Conservation (phyloP, 805 yeast species). For the Candida cerambycidarum region DNA sequence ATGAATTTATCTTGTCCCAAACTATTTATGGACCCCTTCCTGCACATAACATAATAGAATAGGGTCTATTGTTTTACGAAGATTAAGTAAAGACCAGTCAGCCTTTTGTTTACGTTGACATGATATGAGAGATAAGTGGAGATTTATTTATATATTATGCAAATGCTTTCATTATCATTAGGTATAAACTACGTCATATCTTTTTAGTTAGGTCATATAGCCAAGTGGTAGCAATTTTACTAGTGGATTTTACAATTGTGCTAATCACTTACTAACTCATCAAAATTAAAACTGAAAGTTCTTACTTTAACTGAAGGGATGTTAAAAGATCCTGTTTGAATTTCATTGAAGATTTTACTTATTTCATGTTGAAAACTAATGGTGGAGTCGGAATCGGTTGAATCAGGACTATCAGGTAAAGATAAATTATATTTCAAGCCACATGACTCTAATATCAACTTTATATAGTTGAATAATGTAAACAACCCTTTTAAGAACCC, state of each 20-base stretch:
- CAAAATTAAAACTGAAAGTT: not conserved
- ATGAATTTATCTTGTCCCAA: too few species aligned
- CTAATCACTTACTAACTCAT: conserved; percentile 8
- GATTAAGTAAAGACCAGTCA: not conserved
- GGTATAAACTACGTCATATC: conserved; percentile 1
- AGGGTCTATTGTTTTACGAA: not conserved
- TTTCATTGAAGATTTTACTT: not conserved
- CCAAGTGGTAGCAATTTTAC: too few species aligned
- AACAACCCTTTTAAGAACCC: conserved; percentile 85
- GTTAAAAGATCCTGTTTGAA: not conserved
- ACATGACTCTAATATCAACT: conserved; percentile 1
- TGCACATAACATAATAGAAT: not conserved
- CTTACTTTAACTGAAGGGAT: not conserved
- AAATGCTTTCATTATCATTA: conserved; percentile 9
- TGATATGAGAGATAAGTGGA: not conserved
- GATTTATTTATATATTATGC: conserved; percentile 4
- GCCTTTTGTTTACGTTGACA: not conserved
- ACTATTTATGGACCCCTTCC: not conserved
- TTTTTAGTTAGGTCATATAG: too few species aligned
- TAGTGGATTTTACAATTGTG: too few species aligned
- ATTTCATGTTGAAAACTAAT: not conserved
- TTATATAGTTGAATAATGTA: conserved; percentile 60
- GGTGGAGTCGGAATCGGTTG: too few species aligned
- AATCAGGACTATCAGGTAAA: not conserved
- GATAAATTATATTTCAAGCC: not conserved